Evolutionary conservation across 2,329 filamentous ascomycete species (phyloP).

Genomic region (Fusarium ambrosium): DNA sequence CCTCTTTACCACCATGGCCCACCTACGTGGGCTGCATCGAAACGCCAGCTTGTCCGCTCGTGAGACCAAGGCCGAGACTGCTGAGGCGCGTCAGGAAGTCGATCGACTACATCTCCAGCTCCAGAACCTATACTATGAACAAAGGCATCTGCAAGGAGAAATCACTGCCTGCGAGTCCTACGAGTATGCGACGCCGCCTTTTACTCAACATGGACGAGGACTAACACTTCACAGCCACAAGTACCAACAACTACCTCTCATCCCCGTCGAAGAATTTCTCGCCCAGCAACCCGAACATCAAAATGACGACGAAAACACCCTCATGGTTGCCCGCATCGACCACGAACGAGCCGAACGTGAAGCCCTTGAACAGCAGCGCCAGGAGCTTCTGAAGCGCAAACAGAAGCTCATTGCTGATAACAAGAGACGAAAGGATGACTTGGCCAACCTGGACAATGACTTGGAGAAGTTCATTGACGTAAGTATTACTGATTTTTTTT

Average conservation of each 20-base stretch:
- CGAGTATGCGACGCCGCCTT: slow-evolving; percentile 72
- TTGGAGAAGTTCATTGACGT: slow-evolving; percentile 95
- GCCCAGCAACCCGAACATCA: slow-evolving; percentile 79
- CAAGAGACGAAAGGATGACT: slow-evolving; percentile 92
- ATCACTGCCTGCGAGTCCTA: slow-evolving; percentile 92
- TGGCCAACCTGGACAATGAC: slow-evolving; percentile 91
- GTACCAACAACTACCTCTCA: slow-evolving; percentile 86
- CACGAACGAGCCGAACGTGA: slow-evolving; percentile 90
- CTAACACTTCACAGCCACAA: slow-evolving; percentile 74
- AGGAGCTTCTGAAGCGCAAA: slow-evolving; percentile 78
- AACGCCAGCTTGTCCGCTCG: slow-evolving; percentile 84
- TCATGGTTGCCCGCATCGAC: slow-evolving; percentile 92
- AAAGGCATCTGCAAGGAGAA: slow-evolving; percentile 89
- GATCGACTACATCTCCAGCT: slow-evolving; percentile 92
- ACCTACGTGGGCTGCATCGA: slow-evolving; percentile 86
- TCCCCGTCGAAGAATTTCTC: slow-evolving; percentile 87
- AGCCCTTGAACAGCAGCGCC: slow-evolving; percentile 85
- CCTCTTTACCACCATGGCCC: slow-evolving; percentile 82
- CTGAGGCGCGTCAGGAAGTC: slow-evolving; percentile 90
- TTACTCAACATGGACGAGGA: not conserved
- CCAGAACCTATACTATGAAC: slow-evolving; percentile 97
- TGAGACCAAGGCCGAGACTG: slow-evolving; percentile 87
- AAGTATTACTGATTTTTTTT: slow-evolving; percentile 50
- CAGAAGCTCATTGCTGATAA: slow-evolving; percentile 78
- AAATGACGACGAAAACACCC: slow-evolving; percentile 79